These are phyloP conservation scores for Boletus reticulatus DNA, from an alignment of 768 basidiomycete species.

Conservation along the genomic window DNA sequence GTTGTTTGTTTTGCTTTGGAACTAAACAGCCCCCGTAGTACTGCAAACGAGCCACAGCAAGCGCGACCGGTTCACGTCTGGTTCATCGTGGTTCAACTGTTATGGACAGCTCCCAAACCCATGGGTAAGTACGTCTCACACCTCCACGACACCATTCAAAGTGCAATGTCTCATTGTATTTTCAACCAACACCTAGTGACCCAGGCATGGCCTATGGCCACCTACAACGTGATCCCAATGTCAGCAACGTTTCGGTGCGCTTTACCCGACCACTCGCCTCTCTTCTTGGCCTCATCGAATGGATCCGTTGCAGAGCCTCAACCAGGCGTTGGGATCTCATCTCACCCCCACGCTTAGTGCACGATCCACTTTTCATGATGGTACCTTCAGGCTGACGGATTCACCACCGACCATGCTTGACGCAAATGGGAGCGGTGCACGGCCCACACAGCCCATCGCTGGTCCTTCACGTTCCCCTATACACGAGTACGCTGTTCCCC, in stretches of 20 bases:
- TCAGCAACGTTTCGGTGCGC: constrained; percentile 59
- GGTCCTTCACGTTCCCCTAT: constrained; percentile 33
- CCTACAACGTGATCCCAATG: constrained; percentile 54
- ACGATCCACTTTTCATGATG: constrained; percentile 33
- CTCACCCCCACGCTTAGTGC: constrained; percentile 37
- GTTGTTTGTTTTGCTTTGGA: constrained; percentile 23
- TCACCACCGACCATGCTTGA: constrained; percentile 33
- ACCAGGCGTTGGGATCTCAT: constrained; percentile 59
- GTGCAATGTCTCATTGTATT: constrained; percentile 14
- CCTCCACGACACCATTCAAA: background rate
- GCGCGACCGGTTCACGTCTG: constrained; percentile 34
- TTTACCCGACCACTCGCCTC: constrained; percentile 18
- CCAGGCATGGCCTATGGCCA: constrained; percentile 61
- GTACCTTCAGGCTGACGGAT: constrained; percentile 28
- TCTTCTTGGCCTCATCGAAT: constrained; percentile 22
- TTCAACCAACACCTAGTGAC: constrained; percentile 42
- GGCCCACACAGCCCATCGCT: constrained; percentile 27
- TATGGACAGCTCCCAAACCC: constrained; percentile 35
- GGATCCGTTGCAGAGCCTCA: constrained; percentile 44
- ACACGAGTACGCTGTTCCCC: constrained; percentile 32
- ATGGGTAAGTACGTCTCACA: constrained; percentile 31
- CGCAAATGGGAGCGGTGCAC: constrained; percentile 21
- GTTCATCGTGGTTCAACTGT: constrained; percentile 36
- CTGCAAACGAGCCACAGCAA: constrained; percentile 34
- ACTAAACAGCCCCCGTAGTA: constrained; percentile 15